phyloP scores from a whole-genome alignment of 352 stramenopile genomes.

The Pelagophyceae sp. region DNA sequence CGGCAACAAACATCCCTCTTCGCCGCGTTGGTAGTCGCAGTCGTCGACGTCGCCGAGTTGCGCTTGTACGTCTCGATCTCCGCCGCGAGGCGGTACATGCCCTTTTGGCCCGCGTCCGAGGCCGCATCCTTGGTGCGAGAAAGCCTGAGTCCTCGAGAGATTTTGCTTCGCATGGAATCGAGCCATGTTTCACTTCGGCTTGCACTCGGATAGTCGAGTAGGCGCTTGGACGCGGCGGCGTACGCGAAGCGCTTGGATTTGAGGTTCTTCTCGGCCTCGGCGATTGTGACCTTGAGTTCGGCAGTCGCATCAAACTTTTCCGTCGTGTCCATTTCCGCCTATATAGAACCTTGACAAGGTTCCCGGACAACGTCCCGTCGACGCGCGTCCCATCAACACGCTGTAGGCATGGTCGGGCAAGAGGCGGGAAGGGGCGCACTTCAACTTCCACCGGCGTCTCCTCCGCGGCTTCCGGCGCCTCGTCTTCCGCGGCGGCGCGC shows the following conservation, averaged over 20 bases:
- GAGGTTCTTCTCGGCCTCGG: not conserved
- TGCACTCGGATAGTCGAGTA: not conserved
- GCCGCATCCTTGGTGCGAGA: not conserved
- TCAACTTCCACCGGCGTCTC: no score
- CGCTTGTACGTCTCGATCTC: not conserved
- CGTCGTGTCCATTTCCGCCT: no score
- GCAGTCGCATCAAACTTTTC: not conserved
- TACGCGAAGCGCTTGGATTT: not conserved
- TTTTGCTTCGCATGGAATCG: not conserved
- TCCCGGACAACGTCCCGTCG: no score
- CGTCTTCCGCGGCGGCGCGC: no score
- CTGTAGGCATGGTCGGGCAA: no score
- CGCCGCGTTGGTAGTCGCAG: no score
- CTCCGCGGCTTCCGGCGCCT: no score
- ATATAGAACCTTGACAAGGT: no score
- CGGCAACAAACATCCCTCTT: no score
- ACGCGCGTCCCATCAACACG: no score
- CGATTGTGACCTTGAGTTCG: not conserved
- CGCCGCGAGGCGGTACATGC: not conserved
- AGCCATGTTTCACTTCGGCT: not conserved
- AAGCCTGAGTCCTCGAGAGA: not conserved
- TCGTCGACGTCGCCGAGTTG: not conserved
- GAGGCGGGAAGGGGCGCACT: no score
- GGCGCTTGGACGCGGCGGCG: no score
- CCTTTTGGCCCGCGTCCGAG: not conserved